phyloP scores from a whole-genome alignment of 2,329 filamentous ascomycete genomes.

The Aspergillus oerlinghausenensis region DNA sequence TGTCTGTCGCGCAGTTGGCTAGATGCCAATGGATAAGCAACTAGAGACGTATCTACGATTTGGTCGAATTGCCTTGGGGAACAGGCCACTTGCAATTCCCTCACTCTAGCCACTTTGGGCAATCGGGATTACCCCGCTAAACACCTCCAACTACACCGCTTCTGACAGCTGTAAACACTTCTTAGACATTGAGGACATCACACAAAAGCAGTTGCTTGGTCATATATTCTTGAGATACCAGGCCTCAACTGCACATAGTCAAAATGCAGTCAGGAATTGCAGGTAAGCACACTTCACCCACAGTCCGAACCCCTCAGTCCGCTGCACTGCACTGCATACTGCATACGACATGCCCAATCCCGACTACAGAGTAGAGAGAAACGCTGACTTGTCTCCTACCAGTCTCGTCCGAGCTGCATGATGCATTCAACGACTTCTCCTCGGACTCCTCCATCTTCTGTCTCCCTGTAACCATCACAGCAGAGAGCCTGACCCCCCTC shows the following conservation, averaged over 20 bases:
- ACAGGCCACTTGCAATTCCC: background rate
- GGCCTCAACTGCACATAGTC: conserved; percentile 12
- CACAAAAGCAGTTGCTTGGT: conserved; percentile 5
- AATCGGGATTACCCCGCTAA: conserved; percentile 10
- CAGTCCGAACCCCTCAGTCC: background rate
- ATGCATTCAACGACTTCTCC: conserved; percentile 43
- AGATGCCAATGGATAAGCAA: background rate
- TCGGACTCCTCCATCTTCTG: conserved; percentile 39
- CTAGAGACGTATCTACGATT: background rate
- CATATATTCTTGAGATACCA: conserved; percentile 4
- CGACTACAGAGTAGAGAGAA: background rate
- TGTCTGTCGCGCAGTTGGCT: background rate
- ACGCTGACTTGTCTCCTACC: background rate
- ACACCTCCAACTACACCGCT: conserved; percentile 19
- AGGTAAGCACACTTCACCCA: conserved; percentile 26
- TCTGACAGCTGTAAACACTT: conserved; percentile 21
- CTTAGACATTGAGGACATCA: conserved; percentile 1
- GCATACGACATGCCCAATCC: conserved; percentile 4
- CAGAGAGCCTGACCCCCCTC: conserved; percentile 41
- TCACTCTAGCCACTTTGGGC: background rate
- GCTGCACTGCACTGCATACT: background rate
- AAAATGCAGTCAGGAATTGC: conserved; percentile 49
- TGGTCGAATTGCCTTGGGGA: background rate
- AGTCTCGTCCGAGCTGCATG: conserved; percentile 45
- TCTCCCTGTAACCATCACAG: conserved; percentile 44